Evolutionary conservation across 192 early-diverging fungal genomes (phyloP), one percentile per base, ranked within the genome.

Genomic region (Coemansia sp.): DNA sequence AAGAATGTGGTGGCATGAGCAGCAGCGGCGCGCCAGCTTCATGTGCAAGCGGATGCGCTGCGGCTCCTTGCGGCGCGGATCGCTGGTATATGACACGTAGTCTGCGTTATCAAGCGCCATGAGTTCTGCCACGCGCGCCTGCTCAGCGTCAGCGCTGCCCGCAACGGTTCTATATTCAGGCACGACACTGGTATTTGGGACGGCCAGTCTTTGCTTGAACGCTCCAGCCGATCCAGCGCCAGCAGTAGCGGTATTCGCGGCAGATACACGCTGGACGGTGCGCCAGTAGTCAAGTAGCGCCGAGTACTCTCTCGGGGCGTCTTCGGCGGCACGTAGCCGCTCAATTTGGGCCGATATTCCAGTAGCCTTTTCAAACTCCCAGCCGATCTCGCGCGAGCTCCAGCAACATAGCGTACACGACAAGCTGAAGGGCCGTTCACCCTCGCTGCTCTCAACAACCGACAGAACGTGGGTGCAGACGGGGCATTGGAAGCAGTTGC

Each of bases 401-500:
- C 97, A 99, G 34, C 88, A 87, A 73, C 97, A 99, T 14, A 94
- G 86, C 7, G 92, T 84, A 74, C 97, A 99, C 2, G 87, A 68
- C 21, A 97, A 84, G 72, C 90, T 89, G 70, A 91, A 76, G 36
- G 64, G 92, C 15, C 88, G 84, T 53, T 82, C 82, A 5, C 68
- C 79, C 4, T 59, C 39, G 76, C 21, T 42, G 21, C 38, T 32
- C 48, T 90, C 90, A 0, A 91, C 85, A 27, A 95, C 94, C 0
- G 88, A 85, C 19, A 96, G 80, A 7, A 90, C 90, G 36, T 91
- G 91, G 32, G 89, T 86, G 84, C 94, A 97, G 21, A 88, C 79
- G 6, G 95, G 95, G 75, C 95, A 97, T 55, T 95, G 88, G 66
- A 97, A 97, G 77, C 95, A 97, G 71, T 96, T 97, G 42, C 94